phyloP scores from a whole-genome alignment of 441 rosid species.

The Pelargonium australe region DNA sequence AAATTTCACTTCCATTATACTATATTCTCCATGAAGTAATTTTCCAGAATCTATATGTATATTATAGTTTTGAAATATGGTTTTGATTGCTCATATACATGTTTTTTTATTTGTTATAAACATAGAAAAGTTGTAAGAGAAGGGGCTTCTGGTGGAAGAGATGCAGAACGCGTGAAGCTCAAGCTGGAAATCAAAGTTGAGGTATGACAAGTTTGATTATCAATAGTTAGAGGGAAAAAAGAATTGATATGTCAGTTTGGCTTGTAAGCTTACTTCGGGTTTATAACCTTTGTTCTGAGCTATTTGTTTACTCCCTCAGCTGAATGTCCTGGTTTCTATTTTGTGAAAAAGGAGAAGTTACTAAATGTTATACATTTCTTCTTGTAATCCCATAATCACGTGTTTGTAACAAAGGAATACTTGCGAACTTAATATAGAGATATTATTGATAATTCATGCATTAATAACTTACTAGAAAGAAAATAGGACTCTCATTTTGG shows the following conservation, averaged over 20 bases:
- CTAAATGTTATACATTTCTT: too few species aligned
- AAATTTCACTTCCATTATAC: background rate
- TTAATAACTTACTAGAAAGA: too few species aligned
- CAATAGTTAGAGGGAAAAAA: background rate
- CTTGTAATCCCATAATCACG: too few species aligned
- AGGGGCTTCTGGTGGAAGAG: constrained; percentile 69
- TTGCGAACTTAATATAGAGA: too few species aligned
- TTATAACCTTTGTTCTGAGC: background rate
- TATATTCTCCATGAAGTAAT: background rate
- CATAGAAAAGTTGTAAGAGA: constrained; percentile 80
- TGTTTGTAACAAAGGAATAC: too few species aligned
- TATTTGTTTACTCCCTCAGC: too few species aligned
- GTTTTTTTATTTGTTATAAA: background rate
- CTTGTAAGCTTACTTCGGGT: background rate
- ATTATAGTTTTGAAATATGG: background rate
- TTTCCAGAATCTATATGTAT: background rate
- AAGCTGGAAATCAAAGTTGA: constrained; percentile 82
- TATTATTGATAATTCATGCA: too few species aligned
- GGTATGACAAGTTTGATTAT: constrained; percentile 33
- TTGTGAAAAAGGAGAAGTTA: too few species aligned
- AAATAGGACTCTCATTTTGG: too few species aligned
- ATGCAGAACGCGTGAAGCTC: constrained; percentile 69
- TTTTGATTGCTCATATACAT: background rate
- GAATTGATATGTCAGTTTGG: constrained; percentile 14
- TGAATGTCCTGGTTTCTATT: too few species aligned